A percentile compares a stretch with the other conserved stretches of the same genome.
These are phyloP conservation scores for Mycena kentingensis DNA, from an alignment of 768 basidiomycete genomes.

Conservation along the genomic window DNA sequence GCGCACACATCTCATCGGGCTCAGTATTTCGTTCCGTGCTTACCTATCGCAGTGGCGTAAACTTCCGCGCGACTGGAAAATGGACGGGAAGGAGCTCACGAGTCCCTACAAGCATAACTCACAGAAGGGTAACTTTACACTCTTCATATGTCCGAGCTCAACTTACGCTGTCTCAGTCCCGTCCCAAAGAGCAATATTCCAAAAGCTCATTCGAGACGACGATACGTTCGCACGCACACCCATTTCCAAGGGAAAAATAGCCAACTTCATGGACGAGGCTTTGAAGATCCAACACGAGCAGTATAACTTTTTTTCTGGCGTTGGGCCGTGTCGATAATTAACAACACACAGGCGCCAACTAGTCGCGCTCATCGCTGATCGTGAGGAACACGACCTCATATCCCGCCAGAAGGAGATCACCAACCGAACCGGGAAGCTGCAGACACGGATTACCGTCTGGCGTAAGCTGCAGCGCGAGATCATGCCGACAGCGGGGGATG, in stretches of 20 bases:
- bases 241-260: background rate
- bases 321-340: background rate
- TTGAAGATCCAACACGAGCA: background rate
- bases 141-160: background rate
- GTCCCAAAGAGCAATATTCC: background rate
- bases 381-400: background rate
- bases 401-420: background rate
- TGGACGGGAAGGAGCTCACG: background rate
- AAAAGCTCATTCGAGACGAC: background rate
- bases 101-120: slow-evolving; percentile 2
- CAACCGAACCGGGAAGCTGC: background rate
- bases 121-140: background rate
- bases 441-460: background rate
- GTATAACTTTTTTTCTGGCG: background rate
- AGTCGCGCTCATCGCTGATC: background rate
- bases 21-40: background rate
- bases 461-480: background rate
- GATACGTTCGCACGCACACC: background rate
- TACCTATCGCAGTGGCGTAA: background rate
- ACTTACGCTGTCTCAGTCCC: background rate
- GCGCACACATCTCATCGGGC: background rate
- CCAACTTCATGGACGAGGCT: background rate
- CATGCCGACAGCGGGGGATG: slow-evolving; percentile 2
- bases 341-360: background rate
- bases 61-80: background rate